Base-by-base conservation (phyloP, 441 rosid species). In the Erysimum cheiri region DNA sequence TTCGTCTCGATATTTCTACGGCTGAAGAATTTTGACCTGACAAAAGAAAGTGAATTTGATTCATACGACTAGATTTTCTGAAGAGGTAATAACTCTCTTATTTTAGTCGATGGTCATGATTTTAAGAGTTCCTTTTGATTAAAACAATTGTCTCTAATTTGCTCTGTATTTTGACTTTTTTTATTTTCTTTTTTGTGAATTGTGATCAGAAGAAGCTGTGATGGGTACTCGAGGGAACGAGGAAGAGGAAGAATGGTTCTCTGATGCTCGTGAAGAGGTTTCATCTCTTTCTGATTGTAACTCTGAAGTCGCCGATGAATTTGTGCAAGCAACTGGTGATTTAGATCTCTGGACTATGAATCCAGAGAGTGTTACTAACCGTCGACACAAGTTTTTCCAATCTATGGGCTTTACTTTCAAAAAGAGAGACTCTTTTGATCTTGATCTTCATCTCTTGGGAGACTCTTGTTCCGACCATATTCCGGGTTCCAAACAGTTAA, bases 201-300 rank as follows among this genome's bases (percentile, higher is more conserved):
- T 29, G 2, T 6, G 2, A 50, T 0, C 50, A 40, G 50, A 60
- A 60, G 24, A n/a, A n/a, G n/a, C 3, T 35, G 50, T 68, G 66
- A 84, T 79, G 90, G 83, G 64, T 72, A 70, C 54, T 67, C 55
- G 8, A 64, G 60, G 73, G 46, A 67, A 52, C 22, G 86, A 68
- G 67, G 86, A 82, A 73, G 88, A 79, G n/a, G 84, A 76, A 5
- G 92, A 80, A 14, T 58, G 52, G 47, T 85, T 82, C 63, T 80
- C 80, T 48, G 87, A 85, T 76, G 80, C 84, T 49, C 77, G 79
- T 13, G 88, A 80, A 72, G 85, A 80, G 72, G 73, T 77, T 29
- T 86, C 80, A 61, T 80, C 81, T 53, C 74, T 73, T 60, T 87
- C 88, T 13, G 53, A 61, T 44, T 43, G 40, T 61, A 44, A 29